Evolutionary conservation across 2,329 filamentous ascomycete genomes (phyloP), one percentile per base, ranked within the genome.

Genomic region (Fusarium sp.): DNA sequence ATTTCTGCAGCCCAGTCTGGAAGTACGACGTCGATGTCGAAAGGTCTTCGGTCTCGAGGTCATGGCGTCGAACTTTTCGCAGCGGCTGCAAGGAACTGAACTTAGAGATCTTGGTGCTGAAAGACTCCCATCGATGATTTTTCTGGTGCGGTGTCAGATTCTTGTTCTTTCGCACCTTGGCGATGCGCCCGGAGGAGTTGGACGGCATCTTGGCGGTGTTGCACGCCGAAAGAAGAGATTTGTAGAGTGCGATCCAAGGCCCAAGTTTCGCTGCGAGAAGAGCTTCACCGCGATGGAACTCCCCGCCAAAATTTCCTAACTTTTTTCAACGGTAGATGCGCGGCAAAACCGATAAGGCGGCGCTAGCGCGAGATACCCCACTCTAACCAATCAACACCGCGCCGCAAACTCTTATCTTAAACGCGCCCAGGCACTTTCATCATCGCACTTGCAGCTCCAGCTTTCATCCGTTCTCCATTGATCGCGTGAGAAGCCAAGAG

Each of bases 41-140:
- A 75, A 90, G 84, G 79, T 94, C 90, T 83, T 92, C 90, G 76
- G 90, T 88, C 67, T 94, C 91, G 82, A 96, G 89, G 75, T 92
- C 90, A 82, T 96, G 88, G 78, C 91, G 91, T 80, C 93, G 92
- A 74, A 96, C 91, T 81, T 91, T 91, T 80, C 96, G 93, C 73
- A 99, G 87, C 49, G 96, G 96, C 76, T 99, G 95, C 81, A 99
- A 86, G 31, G 89, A 89, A 81, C 93, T 96, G 77, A 98, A 87
- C 79, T 94, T 96, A 69, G 92, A 89, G 78, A 98, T 92, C 79
- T 96, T 96, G 77, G 90, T 88, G 64, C 91, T 92, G 81, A 98
- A 98, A 68, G 92, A 91, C 81, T 97, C 91, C 88, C 93, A 98
- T 78, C 92, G 87, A 81, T 97, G 93, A 57, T 93, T 91, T 77